Percentiles rank a stretch among this genome's conserved stretches.
phyloP scores from a whole-genome alignment of 2,329 filamentous ascomycete genomes.

The Fusarium udum region DNA sequence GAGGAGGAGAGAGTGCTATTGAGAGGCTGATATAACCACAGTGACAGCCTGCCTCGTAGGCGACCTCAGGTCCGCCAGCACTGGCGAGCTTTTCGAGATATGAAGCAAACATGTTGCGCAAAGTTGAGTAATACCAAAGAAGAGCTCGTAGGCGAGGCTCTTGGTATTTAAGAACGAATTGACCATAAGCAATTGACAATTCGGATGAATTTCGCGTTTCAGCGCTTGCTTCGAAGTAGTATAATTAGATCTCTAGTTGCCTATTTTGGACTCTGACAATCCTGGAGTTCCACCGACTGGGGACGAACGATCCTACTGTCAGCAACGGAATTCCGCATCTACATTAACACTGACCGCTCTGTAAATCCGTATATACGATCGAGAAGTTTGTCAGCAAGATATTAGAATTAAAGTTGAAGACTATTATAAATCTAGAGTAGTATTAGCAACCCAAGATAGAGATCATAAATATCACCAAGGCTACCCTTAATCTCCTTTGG shows the following conservation, averaged over 20 bases:
- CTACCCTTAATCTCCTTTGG: not conserved
- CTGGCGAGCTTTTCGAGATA: slow-evolving; percentile 19
- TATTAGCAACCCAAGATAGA: not conserved
- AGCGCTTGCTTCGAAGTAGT: not conserved
- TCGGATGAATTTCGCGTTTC: not conserved
- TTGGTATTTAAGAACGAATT: not conserved
- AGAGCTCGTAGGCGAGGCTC: not conserved
- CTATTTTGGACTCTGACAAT: slow-evolving; percentile 18
- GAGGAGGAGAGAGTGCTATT: slow-evolving; percentile 58
- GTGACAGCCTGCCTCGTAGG: slow-evolving; percentile 62
- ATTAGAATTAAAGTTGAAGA: not conserved
- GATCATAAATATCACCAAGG: not conserved
- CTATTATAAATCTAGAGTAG: too few species aligned
- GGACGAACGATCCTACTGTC: not conserved
- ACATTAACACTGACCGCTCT: not conserved
- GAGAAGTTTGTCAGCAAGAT: not conserved
- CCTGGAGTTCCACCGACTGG: not conserved
- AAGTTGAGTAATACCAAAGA: too few species aligned
- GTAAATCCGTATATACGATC: not conserved
- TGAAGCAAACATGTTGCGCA: not conserved
- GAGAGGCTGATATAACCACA: slow-evolving; percentile 61
- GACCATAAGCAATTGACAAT: not conserved
- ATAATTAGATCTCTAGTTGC: slow-evolving; percentile 18
- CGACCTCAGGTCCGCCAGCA: slow-evolving; percentile 43
- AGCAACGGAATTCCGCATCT: not conserved